A percentile compares a stretch with the other conserved stretches of the same genome.
Conservation (phyloP, 2,329 filamentous ascomycete species). For the Colletotrichum euphorbiae region DNA sequence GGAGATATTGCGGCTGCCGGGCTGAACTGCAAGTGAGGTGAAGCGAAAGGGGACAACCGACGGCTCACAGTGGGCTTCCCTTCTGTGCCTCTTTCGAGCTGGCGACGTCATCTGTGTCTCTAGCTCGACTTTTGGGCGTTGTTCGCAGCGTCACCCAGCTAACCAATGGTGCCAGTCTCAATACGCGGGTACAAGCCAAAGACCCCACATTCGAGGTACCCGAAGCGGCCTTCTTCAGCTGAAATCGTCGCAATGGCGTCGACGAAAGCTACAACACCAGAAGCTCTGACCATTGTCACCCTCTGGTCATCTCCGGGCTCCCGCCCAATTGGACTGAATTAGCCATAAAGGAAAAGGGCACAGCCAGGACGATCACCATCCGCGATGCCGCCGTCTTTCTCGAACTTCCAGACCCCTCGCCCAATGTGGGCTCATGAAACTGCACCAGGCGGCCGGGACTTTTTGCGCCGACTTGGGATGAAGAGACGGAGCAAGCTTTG, state of each 20-base stretch:
- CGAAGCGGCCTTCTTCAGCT: background rate
- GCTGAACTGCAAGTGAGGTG: background rate
- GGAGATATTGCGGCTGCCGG: conserved; percentile 30
- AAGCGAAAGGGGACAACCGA: conserved; percentile 3
- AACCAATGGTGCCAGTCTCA: conserved; percentile 19
- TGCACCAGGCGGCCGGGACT: conserved; percentile 4
- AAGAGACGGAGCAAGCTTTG: conserved; percentile 21
- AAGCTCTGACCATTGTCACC: conserved; percentile 22
- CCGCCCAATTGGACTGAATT: background rate
- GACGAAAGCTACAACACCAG: conserved; percentile 23
- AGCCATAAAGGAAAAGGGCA: conserved; percentile 6
- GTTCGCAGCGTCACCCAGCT: conserved; percentile 38
- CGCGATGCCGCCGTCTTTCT: conserved; percentile 31
- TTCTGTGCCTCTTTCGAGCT: conserved; percentile 38
- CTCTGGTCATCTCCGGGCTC: background rate
- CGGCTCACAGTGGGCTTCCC: conserved; percentile 13
- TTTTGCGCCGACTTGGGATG: conserved; percentile 25
- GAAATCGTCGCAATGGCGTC: background rate
- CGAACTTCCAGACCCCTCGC: conserved; percentile 19
- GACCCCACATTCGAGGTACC: conserved; percentile 27
- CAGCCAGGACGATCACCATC: conserved; percentile 33
- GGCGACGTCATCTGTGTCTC: conserved; percentile 40
- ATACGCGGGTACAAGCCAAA: conserved; percentile 9
- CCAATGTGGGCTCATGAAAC: conserved; percentile 32
- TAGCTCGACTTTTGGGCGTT: conserved; percentile 39